These are phyloP conservation scores for Plectosphaerella cucumerina DNA, from an alignment of 2,329 filamentous ascomycete species.

Conservation along the genomic window DNA sequence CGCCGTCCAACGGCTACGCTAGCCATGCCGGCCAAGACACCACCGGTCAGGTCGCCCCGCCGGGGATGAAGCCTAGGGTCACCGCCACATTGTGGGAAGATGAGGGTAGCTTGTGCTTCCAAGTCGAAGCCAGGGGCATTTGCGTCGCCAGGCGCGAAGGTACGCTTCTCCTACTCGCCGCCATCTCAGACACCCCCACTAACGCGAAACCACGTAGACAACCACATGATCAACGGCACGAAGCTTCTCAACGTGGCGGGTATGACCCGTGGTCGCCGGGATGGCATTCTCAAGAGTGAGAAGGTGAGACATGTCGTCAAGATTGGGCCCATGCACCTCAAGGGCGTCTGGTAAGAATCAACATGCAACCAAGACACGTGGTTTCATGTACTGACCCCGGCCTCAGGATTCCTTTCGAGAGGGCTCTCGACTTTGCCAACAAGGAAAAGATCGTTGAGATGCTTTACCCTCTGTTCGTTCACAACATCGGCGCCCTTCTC, in stretches of 20 bases:
- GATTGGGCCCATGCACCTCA: slow-evolving; percentile 98
- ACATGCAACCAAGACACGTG: neutral
- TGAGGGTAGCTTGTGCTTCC: slow-evolving; percentile 94
- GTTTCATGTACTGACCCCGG: neutral
- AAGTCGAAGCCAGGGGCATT: slow-evolving; percentile 93
- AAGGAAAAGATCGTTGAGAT: slow-evolving; percentile 99
- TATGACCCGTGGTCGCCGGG: slow-evolving; percentile 92
- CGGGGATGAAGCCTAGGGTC: slow-evolving; percentile 92
- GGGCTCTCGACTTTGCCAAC: slow-evolving; percentile 97
- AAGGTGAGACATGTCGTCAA: slow-evolving; percentile 97
- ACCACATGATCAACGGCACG: slow-evolving; percentile 99
- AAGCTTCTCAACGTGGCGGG: slow-evolving; percentile 95
- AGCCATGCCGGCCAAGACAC: slow-evolving; percentile 60
- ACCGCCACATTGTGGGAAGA: slow-evolving; percentile 98
- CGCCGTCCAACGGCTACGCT: slow-evolving; percentile 54
- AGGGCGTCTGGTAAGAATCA: slow-evolving; percentile 84
- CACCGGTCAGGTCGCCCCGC: slow-evolving; percentile 88
- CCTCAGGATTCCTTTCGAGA: slow-evolving; percentile 90
- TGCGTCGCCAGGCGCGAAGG: slow-evolving; percentile 93
- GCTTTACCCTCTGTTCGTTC: slow-evolving; percentile 92
- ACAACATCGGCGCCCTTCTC: slow-evolving; percentile 89
- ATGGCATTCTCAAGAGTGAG: slow-evolving; percentile 96
- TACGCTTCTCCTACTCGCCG: slow-evolving; percentile 31
- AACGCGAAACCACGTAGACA: slow-evolving; percentile 55
- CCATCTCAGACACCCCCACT: neutral